phyloP scores from a whole-genome alignment of 208 protist species.

The Acanthamoeba culbertsoni region DNA sequence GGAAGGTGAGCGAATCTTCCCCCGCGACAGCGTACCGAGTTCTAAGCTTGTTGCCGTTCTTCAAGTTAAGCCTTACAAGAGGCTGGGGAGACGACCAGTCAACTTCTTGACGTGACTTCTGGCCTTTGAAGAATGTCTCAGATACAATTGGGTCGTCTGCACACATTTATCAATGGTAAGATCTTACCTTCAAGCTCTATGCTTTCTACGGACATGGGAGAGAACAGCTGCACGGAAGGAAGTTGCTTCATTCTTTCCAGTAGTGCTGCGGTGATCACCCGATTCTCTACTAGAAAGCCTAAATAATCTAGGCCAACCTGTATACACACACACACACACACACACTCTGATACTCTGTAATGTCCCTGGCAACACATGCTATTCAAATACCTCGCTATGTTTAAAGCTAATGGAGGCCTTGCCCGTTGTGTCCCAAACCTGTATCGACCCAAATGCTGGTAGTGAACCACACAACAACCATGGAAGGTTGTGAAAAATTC shows the following conservation, averaged over 20 bases:
- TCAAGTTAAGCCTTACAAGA: not conserved
- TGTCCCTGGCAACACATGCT: not conserved
- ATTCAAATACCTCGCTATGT: not conserved
- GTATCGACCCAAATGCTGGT: not conserved
- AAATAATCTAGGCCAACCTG: slow-evolving; percentile 14
- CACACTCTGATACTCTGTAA: not conserved
- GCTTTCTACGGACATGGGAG: not conserved
- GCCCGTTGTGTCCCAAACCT: slow-evolving; percentile 12
- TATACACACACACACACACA: not conserved
- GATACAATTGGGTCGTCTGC: not conserved
- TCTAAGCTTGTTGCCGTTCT: not conserved
- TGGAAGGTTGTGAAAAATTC: not conserved
- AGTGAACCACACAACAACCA: too few relatives aligned
- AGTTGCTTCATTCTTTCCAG: not conserved
- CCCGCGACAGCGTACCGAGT: not conserved
- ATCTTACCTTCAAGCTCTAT: not conserved
- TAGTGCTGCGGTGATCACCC: not conserved
- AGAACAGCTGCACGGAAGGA: slow-evolving; percentile 8
- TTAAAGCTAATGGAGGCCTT: slow-evolving; percentile 23
- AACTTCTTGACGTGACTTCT: not conserved
- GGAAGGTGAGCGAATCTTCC: not conserved
- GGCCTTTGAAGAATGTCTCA: not conserved
- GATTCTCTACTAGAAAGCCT: slow-evolving; percentile 13
- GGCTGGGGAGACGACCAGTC: slow-evolving; percentile 20
- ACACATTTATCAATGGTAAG: not conserved